Evolutionary conservation across 75 land plant species (phyloP).

Genomic region (Azolla pinnata): DNA sequence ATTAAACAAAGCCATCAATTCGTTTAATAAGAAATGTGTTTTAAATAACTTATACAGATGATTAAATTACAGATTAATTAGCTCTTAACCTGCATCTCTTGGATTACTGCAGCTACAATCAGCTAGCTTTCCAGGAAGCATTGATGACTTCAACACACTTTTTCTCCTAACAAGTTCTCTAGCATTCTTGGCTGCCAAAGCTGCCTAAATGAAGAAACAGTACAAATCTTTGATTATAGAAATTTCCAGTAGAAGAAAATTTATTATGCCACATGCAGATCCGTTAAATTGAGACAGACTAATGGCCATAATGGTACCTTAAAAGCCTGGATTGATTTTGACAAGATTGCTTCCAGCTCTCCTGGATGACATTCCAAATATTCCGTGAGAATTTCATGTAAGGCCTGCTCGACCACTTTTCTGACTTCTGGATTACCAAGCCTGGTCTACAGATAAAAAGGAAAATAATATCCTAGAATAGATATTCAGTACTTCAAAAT

Average conservation of each 20-base stretch:
- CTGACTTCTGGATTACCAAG: constrained; percentile 96
- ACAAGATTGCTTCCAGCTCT: constrained; percentile 71
- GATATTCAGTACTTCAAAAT: too few relatives aligned
- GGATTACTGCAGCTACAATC: constrained; percentile 87
- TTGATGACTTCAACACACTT: constrained; percentile 69
- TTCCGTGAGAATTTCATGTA: constrained; percentile 84
- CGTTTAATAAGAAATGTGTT: too few relatives aligned
- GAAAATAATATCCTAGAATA: too few relatives aligned
- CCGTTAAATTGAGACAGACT: background rate
- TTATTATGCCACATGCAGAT: background rate
- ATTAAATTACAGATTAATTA: background rate
- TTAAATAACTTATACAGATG: too few relatives aligned
- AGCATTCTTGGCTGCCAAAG: constrained; percentile 92
- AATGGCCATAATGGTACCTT: constrained; percentile 45
- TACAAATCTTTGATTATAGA: background rate
- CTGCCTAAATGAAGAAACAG: constrained; percentile 46
- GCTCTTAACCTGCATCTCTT: constrained; percentile 56
- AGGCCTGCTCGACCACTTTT: constrained; percentile 75
- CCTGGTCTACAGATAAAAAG: constrained; percentile 85
- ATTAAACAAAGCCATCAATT: too few relatives aligned
- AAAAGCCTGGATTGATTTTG: constrained; percentile 92
- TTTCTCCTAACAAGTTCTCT: constrained; percentile 90
- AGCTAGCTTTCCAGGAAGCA: constrained; percentile 94
- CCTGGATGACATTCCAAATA: constrained; percentile 92
- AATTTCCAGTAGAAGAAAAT: background rate